Conservation (phyloP, 1,284 basidiomycete genomes). For the Naganishia albida region DNA sequence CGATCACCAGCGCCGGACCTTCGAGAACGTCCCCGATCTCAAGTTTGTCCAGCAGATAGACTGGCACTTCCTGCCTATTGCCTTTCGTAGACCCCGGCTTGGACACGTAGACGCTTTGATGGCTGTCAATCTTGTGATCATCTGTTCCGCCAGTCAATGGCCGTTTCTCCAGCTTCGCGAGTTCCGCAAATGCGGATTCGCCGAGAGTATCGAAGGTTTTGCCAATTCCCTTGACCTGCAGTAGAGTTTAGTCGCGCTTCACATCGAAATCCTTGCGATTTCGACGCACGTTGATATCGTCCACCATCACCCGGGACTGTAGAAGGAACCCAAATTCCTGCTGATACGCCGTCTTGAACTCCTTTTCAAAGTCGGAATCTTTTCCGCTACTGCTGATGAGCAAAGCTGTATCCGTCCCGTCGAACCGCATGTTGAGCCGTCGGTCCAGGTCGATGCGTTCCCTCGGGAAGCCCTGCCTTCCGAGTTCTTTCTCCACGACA, state of each 20-base stretch:
- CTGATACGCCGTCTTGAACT: conserved; percentile 75
- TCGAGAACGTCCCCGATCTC: conserved; percentile 67
- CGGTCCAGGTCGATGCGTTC: conserved; percentile 71
- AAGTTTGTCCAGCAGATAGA: conserved; percentile 70
- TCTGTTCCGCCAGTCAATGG: conserved; percentile 31
- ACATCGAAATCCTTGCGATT: not conserved
- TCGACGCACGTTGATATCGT: conserved; percentile 77
- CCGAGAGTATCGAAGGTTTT: conserved; percentile 85
- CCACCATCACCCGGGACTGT: conserved; percentile 77
- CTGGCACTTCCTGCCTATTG: conserved; percentile 64
- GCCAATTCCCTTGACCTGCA: conserved; percentile 61
- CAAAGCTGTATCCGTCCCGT: conserved; percentile 76
- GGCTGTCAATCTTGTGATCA: conserved; percentile 21
- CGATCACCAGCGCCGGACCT: conserved; percentile 80
- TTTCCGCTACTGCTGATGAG: conserved; percentile 57
- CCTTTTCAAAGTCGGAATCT: conserved; percentile 71
- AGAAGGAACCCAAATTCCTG: conserved; percentile 89
- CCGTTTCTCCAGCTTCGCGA: conserved; percentile 56
- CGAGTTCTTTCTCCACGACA: conserved; percentile 67
- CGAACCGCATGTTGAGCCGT: conserved; percentile 88
- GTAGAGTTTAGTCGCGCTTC: not conserved
- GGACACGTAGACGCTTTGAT: conserved; percentile 31
- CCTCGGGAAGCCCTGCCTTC: conserved; percentile 74
- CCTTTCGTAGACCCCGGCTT: conserved; percentile 32
- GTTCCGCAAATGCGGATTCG: conserved; percentile 74